Evolutionary conservation across 2,329 filamentous ascomycete genomes (phyloP).

Genomic region (Orbilia blumenaviensis): DNA sequence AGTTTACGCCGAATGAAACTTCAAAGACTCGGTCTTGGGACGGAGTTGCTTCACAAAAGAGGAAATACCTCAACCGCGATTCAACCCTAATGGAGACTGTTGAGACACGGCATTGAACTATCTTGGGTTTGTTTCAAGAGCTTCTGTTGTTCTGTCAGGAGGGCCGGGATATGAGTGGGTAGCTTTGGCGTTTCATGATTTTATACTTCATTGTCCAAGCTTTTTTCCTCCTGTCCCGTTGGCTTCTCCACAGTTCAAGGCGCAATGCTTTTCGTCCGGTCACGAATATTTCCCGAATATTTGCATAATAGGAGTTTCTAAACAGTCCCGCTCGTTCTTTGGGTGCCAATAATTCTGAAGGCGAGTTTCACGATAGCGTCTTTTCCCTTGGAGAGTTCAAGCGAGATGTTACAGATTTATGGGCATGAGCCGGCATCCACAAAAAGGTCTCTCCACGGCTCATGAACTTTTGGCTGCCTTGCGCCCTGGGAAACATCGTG

Average conservation of each 20-base stretch:
- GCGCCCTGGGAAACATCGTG: constrained; percentile 16
- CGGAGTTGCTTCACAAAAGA: constrained; percentile 32
- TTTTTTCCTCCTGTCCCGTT: background rate
- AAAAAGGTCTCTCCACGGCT: constrained; percentile 15
- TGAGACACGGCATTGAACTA: constrained; percentile 53
- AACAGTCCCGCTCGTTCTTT: constrained; percentile 11
- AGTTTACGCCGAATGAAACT: constrained; percentile 1
- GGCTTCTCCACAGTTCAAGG: background rate
- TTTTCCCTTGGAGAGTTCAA: constrained; percentile 44
- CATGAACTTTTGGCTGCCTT: background rate
- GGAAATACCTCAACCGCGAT: constrained; percentile 37
- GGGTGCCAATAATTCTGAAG: constrained; percentile 21
- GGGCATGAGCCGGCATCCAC: constrained; percentile 16
- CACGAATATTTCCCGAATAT: constrained; percentile 23
- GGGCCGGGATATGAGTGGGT: constrained; percentile 26
- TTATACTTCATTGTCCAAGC: constrained; percentile 10
- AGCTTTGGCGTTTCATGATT: constrained; percentile 46
- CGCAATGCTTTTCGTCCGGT: background rate
- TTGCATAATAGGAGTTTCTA: background rate
- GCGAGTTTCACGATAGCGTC: constrained; percentile 44
- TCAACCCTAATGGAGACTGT: constrained; percentile 19
- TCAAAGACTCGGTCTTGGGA: background rate
- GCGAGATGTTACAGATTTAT: constrained; percentile 54
- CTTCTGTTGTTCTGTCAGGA: constrained; percentile 5
- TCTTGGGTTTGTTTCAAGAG: constrained; percentile 50